Evolutionary conservation across 2,329 filamentous ascomycete genomes (phyloP), one percentile per base, ranked within the genome.

Genomic region (Beauveria sp.): DNA sequence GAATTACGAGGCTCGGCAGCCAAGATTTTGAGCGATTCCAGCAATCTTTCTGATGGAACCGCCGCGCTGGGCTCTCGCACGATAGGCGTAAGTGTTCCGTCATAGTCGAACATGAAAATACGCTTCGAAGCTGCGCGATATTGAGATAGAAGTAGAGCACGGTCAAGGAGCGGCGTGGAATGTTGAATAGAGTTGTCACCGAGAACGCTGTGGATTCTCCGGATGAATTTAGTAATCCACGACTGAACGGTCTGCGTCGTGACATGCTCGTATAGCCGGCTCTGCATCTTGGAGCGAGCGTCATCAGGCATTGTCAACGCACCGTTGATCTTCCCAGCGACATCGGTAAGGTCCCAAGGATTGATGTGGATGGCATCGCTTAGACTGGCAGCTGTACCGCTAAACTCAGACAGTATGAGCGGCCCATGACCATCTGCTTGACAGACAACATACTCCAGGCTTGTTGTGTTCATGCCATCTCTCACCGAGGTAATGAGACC

Each of bases 71-170:
- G 95, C 70, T 98, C 92, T 67, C 89, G 88, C 61, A 98, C 95
- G 68, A 99, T 98, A 0, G 93, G 91, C 3, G 95, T 98, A 60
- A 99, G 83, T 0, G 95, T 99, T 53, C 95, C 95, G 72, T 99
- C 95, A 70, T 99, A 99, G 76, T 99, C 95, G 72, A 98, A 97
- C 90, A 99, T 93, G 79, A 98, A 96, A 3, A 99, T 80, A 12
- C 95, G 87, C 75, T 90, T 91, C 65, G 83, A 83, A 3, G 91
- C 87, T 45, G 83, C 79, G 64, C 86, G 85, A 74, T 97, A 98
- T 64, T 88, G 87, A 60, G 82, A 78, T 43, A 96, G 79, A 66
- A 97, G 76, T 65, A 85, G 80, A 3, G 86, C 80, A 42, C 87
- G 87, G 71, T 98, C 92, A 22, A 98, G 84, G 1, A 88, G 82